These are phyloP conservation scores for Fusarium odoratissimum DNA, from an alignment of 2,329 filamentous ascomycete species.

Conservation along the genomic window DNA sequence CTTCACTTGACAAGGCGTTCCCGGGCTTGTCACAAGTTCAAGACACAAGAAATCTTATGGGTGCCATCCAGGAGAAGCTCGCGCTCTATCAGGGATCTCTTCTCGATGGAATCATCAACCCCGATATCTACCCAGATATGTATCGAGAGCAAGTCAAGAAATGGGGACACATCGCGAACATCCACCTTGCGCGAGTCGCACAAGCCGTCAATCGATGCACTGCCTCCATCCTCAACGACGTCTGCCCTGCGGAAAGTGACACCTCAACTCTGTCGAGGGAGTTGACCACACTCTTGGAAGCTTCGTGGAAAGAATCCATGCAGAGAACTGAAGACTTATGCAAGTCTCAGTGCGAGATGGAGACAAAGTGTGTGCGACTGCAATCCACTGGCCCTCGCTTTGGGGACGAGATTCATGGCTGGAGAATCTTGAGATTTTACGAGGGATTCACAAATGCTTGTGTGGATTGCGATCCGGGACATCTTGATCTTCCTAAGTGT, in stretches of 20 bases:
- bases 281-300: conserved; percentile 12
- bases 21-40: neutral
- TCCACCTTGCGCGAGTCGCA: conserved; percentile 42
- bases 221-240: conserved; percentile 14
- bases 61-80: conserved; percentile 44
- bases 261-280: conserved; percentile 27
- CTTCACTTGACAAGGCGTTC: neutral
- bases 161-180: conserved; percentile 46
- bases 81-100: conserved; percentile 45
- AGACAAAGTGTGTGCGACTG: conserved; percentile 19
- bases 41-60: conserved; percentile 6
- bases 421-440: conserved; percentile 38
- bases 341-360: conserved; percentile 7
- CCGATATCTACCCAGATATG: conserved; percentile 46
- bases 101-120: conserved; percentile 50
- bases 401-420: conserved; percentile 28
- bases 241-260: conserved; percentile 32
- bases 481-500: neutral
- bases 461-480: neutral
- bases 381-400: conserved; percentile 44
- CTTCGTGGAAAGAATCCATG: neutral
- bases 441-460: neutral
- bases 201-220: conserved; percentile 29
- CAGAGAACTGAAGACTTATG: conserved; percentile 1
- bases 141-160: conserved; percentile 48